Base-by-base conservation (phyloP, 306 rosid genomes). In the Sesbania bispinosa region DNA sequence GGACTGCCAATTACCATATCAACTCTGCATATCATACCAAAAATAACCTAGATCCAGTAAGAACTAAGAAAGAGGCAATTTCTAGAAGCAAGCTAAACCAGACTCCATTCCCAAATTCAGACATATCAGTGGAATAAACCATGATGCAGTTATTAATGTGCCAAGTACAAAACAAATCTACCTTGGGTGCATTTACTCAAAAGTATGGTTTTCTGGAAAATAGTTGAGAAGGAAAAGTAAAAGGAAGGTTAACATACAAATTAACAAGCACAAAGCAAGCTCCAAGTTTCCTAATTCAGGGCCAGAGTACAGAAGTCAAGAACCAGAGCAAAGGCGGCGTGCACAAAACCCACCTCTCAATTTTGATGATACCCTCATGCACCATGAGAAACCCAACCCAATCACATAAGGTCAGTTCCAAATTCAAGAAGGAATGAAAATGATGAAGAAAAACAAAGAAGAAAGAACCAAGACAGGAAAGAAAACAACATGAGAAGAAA, bases 21-120 rank as follows among this genome's bases (percentile, higher is more conserved):
- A 71, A 57, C 78, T 75, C 92, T 89, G 89, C 74, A 71, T 7
- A 74, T 41, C n/a, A 26, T 53, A 54, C 38, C 23, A 76, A 64
- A n/a, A 63, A 67, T 2, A 62, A 53, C 73, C 45, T 54, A 69
- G 77, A 71, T 51, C 48, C 20, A 70, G 71, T 77, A 1, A 76
- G 71, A 77, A 74, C 47, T 76, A 30, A 60, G 35, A 54, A 60
- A 73, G 53, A 47, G 59, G 60, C 16, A 21, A 61, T 8, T 33
- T 39, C 26, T 29, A 57, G 39, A 7, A 24, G 36, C 16, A 19
- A 42, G 11, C 39, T 61, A 61, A 13, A 62, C 6, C 16, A 11
- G 5, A 9, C 62, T n/a, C n/a, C n/a, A n/a, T 62, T 47, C 6
- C 39, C n/a, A 7, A 70, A 52, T 73, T 60, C 77, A 13, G n/a